Evolutionary conservation across 768 basidiomycete species (phyloP).

Genomic region (Tulasnella sp.): DNA sequence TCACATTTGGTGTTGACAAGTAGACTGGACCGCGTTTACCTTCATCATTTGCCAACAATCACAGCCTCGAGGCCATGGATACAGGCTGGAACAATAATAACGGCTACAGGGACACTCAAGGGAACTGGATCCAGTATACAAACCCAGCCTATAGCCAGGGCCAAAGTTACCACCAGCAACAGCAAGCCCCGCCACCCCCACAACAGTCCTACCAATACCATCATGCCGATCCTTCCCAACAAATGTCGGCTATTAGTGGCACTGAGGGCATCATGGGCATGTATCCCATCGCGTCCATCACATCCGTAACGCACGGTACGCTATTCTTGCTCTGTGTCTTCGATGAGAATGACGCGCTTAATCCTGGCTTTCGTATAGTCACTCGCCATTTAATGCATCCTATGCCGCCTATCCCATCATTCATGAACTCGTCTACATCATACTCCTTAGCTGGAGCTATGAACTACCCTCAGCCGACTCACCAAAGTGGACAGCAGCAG

Average conservation of each 20-base stretch:
- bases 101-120: neutral
- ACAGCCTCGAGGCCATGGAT: neutral
- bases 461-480: neutral
- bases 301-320: slow-evolving; percentile 64
- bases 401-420: slow-evolving; percentile 49
- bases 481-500: slow-evolving; percentile 25
- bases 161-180: too few relatives aligned
- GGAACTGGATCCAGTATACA: neutral
- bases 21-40: neutral
- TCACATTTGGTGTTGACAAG: too few relatives aligned
- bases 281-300: slow-evolving; percentile 67
- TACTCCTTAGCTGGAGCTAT: slow-evolving; percentile 10
- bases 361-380: slow-evolving; percentile 33
- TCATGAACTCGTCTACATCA: slow-evolving; percentile 6
- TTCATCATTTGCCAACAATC: neutral
- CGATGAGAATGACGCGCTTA: slow-evolving; percentile 17
- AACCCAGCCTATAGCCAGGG: neutral
- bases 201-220: neutral
- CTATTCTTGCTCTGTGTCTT: neutral
- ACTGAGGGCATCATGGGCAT: slow-evolving; percentile 20
- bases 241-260: slow-evolving; percentile 6
- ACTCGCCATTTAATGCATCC: slow-evolving; percentile 52
- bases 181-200: neutral
- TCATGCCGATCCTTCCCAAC: neutral
- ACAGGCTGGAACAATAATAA: neutral